A percentile compares a stretch with the other conserved stretches of the same genome.
Evolutionary conservation across 78 protist species (phyloP).

Genomic region (Dictyostelium citrinum): DNA sequence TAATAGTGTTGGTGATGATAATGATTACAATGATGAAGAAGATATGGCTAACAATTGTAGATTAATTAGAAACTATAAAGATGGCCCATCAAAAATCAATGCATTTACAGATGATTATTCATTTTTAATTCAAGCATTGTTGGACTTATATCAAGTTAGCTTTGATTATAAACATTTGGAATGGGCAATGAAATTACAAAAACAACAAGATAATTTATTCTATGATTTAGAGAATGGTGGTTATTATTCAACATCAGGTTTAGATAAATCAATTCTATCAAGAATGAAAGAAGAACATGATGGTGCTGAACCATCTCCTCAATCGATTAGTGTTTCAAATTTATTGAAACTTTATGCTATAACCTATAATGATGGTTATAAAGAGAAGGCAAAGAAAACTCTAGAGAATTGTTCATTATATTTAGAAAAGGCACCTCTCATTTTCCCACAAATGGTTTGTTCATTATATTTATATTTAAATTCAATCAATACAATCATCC

Average conservation of each 20-base stretch:
- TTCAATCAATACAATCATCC: not conserved
- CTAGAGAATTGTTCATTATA: conserved; percentile 23
- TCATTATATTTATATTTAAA: not conserved
- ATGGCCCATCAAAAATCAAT: conserved; percentile 61
- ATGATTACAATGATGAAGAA: not conserved
- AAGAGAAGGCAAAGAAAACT: conserved; percentile 16
- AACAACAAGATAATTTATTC: conserved; percentile 34
- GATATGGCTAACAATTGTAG: not conserved
- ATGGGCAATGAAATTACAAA: conserved; percentile 67
- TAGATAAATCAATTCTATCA: not conserved
- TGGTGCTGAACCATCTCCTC: conserved; percentile 78
- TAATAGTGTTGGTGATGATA: not conserved
- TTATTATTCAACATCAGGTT: conserved; percentile 32
- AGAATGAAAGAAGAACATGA: conserved; percentile 77
- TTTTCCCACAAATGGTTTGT: conserved; percentile 72
- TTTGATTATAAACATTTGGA: not conserved
- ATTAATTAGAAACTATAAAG: conserved; percentile 68
- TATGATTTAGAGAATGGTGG: conserved; percentile 48
- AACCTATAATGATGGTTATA: not conserved
- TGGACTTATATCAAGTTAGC: conserved; percentile 62
- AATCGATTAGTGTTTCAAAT: conserved; percentile 43
- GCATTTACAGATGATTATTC: conserved; percentile 85
- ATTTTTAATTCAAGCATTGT: conserved; percentile 80
- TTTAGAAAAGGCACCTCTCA: conserved; percentile 57
- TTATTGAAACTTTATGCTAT: conserved; percentile 25